phyloP scores from a whole-genome alignment of 768 basidiomycete genomes.

The Tricholoma furcatifolium region DNA sequence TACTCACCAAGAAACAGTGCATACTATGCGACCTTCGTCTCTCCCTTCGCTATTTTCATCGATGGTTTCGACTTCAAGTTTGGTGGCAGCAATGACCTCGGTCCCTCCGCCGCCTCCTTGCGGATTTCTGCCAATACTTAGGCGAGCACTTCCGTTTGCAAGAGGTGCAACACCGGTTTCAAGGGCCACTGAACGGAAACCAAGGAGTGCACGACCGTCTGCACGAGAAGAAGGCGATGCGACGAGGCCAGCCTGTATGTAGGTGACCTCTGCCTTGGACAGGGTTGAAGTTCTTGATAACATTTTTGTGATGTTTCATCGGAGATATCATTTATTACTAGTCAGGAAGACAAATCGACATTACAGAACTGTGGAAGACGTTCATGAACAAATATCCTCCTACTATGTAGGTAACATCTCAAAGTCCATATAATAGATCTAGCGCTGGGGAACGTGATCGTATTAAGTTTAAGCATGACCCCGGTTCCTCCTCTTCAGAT shows the following conservation, averaged over 20 bases:
- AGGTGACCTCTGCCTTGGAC: constrained; percentile 81
- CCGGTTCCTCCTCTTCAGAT: constrained; percentile 36
- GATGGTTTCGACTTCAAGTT: constrained; percentile 74
- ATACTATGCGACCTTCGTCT: constrained; percentile 62
- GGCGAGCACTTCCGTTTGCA: constrained; percentile 80
- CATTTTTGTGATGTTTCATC: no score
- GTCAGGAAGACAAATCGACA: no score
- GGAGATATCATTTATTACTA: no score
- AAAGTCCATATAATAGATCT: no score
- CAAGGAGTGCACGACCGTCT: constrained; percentile 69
- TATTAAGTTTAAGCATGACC: constrained; percentile 11
- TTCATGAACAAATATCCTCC: no score
- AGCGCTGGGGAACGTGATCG: no score
- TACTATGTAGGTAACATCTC: no score
- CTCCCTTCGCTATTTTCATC: constrained; percentile 38
- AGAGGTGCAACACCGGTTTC: constrained; percentile 79
- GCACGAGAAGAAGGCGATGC: constrained; percentile 62
- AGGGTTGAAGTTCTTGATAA: constrained; percentile 22
- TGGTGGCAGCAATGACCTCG: constrained; percentile 74
- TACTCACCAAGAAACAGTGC: constrained; percentile 76
- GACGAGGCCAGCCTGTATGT: constrained; percentile 65
- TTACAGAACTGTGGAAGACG: no score
- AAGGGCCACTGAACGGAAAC: constrained; percentile 68
- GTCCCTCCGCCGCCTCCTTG: constrained; percentile 64
- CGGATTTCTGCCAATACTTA: constrained; percentile 63